Evolutionary conservation across 1,139 yeast species (phyloP).

Genomic region (Debaryomyces sp.): DNA sequence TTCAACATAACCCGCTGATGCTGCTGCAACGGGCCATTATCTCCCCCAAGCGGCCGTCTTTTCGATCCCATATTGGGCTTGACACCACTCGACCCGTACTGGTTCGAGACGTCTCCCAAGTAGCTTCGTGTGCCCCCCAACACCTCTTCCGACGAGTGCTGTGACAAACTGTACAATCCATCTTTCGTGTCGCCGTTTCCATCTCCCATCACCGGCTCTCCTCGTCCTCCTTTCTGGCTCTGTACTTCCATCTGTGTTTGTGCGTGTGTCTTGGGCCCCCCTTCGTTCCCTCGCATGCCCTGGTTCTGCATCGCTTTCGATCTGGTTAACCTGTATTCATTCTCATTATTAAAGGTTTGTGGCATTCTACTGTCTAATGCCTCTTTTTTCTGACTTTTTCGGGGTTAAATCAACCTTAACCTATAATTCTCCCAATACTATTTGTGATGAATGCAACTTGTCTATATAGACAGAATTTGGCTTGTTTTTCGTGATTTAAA

Average conservation of each 20-base stretch:
- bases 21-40: constrained; percentile 32
- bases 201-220: neutral
- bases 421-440: neutral
- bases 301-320: constrained; percentile 23
- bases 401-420: constrained; percentile 1
- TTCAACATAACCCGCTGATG: constrained; percentile 13
- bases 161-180: constrained; percentile 3
- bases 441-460: constrained; percentile 3
- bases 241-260: constrained; percentile 9
- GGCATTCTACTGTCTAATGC: constrained; percentile 27
- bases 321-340: constrained; percentile 41
- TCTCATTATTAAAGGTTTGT: constrained; percentile 44
- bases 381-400: neutral
- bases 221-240: neutral
- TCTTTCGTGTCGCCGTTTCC: constrained; percentile 3
- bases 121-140: constrained; percentile 27
- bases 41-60: constrained; percentile 41
- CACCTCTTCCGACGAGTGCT: constrained; percentile 13
- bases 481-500: neutral
- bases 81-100: constrained; percentile 25
- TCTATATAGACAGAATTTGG: neutral
- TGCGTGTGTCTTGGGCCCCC: constrained; percentile 9
- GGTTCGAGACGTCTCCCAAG: constrained; percentile 47
- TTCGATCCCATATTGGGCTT: constrained; percentile 15
- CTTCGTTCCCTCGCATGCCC: neutral